Conservation (phyloP, 2,329 filamentous ascomycete species). For the Penicillium sp. region DNA sequence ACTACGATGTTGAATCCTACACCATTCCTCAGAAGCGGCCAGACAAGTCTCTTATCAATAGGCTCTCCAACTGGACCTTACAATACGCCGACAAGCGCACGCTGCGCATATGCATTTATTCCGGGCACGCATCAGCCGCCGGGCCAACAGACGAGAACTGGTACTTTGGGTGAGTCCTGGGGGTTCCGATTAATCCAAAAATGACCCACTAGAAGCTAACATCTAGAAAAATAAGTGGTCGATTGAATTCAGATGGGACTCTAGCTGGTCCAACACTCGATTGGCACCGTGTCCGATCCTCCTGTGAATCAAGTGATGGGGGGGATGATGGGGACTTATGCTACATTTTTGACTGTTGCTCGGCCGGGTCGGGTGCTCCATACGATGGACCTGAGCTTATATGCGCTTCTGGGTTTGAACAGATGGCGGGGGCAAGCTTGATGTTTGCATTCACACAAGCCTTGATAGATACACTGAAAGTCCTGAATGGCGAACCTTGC, state of each 20-base stretch:
- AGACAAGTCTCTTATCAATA: background rate
- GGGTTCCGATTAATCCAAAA: too few relatives aligned
- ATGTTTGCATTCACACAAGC: background rate
- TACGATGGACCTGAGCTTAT: background rate
- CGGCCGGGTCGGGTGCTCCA: background rate
- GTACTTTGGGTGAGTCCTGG: background rate
- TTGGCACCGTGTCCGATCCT: background rate
- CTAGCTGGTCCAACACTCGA: background rate
- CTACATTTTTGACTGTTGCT: background rate
- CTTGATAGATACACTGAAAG: background rate
- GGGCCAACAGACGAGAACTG: background rate
- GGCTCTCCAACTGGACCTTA: background rate
- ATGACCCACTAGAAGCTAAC: background rate
- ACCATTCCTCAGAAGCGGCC: background rate
- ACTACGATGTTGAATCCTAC: background rate
- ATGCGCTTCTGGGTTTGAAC: background rate
- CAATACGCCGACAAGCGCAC: background rate
- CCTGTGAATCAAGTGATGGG: background rate
- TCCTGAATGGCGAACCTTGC: background rate
- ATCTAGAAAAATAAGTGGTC: background rate
- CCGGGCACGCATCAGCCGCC: background rate
- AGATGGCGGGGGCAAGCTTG: background rate
- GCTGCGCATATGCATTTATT: background rate
- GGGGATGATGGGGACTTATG: background rate
- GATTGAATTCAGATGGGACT: background rate